Evolutionary conservation across 2,329 filamentous ascomycete species (phyloP).

Genomic region (Sclerotinia sclerotiorum): DNA sequence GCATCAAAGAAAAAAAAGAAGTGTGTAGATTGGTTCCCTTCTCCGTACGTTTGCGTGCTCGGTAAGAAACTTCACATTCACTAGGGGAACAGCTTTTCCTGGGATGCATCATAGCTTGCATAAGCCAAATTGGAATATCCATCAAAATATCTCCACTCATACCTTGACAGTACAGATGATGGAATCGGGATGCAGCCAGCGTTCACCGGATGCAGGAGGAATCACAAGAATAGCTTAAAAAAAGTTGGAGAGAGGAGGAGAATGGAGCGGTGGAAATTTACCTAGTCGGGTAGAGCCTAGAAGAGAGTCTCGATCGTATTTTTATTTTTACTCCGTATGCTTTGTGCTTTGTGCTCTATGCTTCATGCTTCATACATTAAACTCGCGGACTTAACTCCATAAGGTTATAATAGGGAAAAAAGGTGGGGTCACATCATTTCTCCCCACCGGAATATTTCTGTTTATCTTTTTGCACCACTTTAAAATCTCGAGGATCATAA

Average conservation of each 20-base stretch:
- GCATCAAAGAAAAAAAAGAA: background rate
- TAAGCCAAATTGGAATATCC: background rate
- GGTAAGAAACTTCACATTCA: background rate
- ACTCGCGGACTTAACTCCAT: background rate
- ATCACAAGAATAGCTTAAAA: background rate
- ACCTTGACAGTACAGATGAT: background rate
- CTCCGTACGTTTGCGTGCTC: background rate
- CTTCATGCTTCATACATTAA: background rate
- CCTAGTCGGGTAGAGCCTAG: too few relatives aligned
- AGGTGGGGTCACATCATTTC: background rate
- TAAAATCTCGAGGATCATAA: background rate
- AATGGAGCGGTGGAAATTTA: background rate
- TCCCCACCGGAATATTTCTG: background rate
- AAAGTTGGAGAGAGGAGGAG: background rate
- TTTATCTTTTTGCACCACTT: background rate
- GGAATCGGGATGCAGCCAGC: background rate
- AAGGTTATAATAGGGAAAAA: too few relatives aligned
- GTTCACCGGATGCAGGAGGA: background rate
- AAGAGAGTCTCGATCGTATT: background rate
- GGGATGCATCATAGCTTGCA: constrained; percentile 1
- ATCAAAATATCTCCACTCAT: background rate
- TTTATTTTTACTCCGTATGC: background rate
- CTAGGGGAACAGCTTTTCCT: background rate
- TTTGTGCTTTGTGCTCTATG: too few relatives aligned
- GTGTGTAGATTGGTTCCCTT: background rate